Evolutionary conservation across 371 early-diverging fungal genomes (phyloP).

Genomic region (Phascolomyces articulosus): DNA sequence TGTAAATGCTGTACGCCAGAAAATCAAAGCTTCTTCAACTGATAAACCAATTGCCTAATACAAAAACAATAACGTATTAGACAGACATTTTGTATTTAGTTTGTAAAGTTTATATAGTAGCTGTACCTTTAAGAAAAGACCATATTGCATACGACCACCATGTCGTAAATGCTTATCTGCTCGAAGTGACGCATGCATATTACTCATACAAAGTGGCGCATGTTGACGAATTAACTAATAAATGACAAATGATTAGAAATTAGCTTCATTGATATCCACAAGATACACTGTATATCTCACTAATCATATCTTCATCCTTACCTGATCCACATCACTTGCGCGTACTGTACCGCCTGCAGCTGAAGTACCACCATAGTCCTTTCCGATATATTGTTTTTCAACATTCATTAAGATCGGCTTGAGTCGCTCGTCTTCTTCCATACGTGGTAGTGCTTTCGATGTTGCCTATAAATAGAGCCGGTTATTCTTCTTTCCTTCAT

Average conservation of each 20-base stretch:
- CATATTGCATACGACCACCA: conserved; percentile 89
- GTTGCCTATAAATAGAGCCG: conserved; percentile 46
- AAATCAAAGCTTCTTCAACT: conserved; percentile 89
- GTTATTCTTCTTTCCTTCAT: neutral
- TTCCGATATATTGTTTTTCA: conserved; percentile 81
- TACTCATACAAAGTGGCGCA: conserved; percentile 95
- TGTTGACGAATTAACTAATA: conserved; percentile 56
- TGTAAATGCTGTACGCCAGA: conserved; percentile 86
- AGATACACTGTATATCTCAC: neutral
- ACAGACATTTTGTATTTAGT: too few species aligned
- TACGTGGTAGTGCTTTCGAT: conserved; percentile 76
- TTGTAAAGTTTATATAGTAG: too few species aligned
- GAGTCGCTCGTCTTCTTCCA: conserved; percentile 95
- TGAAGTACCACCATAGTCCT: conserved; percentile 53
- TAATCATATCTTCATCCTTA: conserved; percentile 22
- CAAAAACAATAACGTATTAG: too few species aligned
- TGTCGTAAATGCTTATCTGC: conserved; percentile 85
- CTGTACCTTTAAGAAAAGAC: conserved; percentile 92
- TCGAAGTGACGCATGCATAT: conserved; percentile 73
- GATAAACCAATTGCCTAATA: conserved; percentile 83
- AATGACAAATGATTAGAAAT: neutral
- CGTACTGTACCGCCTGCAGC: conserved; percentile 55
- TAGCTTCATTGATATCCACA: neutral
- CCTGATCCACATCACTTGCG: conserved; percentile 69
- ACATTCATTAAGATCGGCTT: conserved; percentile 86